A percentile compares a stretch with the other conserved stretches of the same genome.
Evolutionary conservation across 345 rosid genomes (phyloP).

Genomic region (Syzygium aromaticum): DNA sequence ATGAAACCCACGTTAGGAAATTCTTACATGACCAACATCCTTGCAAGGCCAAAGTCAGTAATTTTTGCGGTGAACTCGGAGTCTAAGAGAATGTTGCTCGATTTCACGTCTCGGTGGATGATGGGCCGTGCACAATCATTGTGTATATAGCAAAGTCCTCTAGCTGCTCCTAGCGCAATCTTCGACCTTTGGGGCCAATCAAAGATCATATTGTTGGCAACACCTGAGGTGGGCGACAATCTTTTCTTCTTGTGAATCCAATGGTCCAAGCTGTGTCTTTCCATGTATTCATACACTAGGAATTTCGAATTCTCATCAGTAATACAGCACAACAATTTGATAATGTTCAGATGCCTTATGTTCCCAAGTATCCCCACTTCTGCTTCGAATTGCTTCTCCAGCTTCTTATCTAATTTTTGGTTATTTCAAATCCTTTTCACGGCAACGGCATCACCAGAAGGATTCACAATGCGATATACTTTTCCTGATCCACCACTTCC

Average conservation of each 20-base stretch:
- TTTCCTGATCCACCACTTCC: too few relatives aligned
- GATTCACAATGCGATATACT: too few relatives aligned
- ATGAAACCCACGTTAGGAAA: too few relatives aligned
- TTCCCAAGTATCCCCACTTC: conserved; percentile 39
- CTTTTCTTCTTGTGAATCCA: conserved; percentile 26
- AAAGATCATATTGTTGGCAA: conserved; percentile 7
- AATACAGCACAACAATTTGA: conserved; percentile 48
- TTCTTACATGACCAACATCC: conserved; percentile 26
- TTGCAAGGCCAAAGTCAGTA: conserved; percentile 65
- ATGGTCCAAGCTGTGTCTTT: conserved; percentile 40
- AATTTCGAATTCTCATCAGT: conserved; percentile 35
- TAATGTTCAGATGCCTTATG: conserved; percentile 42
- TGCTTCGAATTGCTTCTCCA: conserved; percentile 37
- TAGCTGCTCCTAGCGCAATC: not conserved
- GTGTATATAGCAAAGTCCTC: not conserved
- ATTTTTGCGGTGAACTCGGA: conserved; percentile 42
- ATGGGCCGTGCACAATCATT: not conserved
- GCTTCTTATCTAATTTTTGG: conserved; percentile 19
- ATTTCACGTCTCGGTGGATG: not conserved
- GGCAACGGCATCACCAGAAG: conserved; percentile 14
- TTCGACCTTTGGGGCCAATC: not conserved
- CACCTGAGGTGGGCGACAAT: not conserved
- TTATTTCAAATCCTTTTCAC: conserved; percentile 40
- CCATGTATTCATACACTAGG: conserved; percentile 55
- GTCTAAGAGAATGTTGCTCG: conserved; percentile 12